Evolutionary conservation across 306 rosid species (phyloP).

Genomic region (Cicer chorassanicum): DNA sequence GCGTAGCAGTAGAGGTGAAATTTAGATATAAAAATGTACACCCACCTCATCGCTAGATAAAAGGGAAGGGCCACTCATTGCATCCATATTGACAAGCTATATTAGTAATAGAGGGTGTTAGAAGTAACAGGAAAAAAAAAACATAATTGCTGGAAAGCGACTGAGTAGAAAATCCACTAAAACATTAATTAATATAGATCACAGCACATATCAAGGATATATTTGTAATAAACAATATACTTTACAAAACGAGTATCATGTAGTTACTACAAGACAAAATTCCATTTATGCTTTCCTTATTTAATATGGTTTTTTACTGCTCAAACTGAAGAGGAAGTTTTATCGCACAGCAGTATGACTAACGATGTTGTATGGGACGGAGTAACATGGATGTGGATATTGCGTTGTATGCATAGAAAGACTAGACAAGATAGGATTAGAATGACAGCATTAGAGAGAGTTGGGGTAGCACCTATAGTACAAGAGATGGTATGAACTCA

Average conservation of each 20-base stretch:
- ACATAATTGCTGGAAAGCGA: not conserved
- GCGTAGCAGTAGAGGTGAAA: constrained; percentile 20
- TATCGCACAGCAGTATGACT: too few species aligned
- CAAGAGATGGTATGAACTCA: too few species aligned
- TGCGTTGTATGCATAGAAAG: too few species aligned
- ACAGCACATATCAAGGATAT: constrained; percentile 2
- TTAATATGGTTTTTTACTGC: not conserved
- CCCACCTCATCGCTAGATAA: constrained; percentile 62
- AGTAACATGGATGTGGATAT: too few species aligned
- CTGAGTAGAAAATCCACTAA: constrained; percentile 9
- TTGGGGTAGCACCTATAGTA: too few species aligned
- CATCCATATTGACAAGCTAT: constrained; percentile 57
- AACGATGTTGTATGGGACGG: too few species aligned
- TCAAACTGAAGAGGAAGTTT: too few species aligned
- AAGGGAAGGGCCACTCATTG: constrained; percentile 47
- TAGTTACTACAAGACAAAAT: not conserved
- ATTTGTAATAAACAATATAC: not conserved
- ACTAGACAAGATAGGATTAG: too few species aligned
- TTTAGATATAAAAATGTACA: not conserved
- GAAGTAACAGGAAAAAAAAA: constrained; percentile 17
- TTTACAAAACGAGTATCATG: not conserved
- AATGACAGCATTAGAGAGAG: too few species aligned
- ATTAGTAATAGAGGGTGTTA: constrained; percentile 39
- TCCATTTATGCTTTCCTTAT: not conserved
- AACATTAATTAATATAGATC: constrained; percentile 5